Evolutionary conservation across 176 grass and related monocot species (phyloP).

Genomic region (Elymus sibiricus): DNA sequence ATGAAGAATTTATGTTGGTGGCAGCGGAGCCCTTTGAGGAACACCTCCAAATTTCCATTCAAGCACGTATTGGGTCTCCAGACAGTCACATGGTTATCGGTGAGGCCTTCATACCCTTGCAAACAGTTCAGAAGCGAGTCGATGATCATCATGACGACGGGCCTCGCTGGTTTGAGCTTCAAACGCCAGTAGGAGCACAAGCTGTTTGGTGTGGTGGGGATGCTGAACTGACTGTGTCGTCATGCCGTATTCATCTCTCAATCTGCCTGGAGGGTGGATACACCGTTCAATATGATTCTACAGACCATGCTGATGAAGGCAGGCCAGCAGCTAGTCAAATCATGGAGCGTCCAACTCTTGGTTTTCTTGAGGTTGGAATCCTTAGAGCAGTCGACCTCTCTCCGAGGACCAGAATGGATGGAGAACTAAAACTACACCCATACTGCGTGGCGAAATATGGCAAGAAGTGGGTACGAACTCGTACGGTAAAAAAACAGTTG

Average conservation of each 20-base stretch:
- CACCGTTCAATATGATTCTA: background rate
- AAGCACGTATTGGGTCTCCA: too few species aligned
- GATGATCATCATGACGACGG: background rate
- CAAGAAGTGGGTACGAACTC: slow-evolving; percentile 33
- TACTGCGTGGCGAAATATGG: slow-evolving; percentile 52
- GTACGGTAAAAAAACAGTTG: slow-evolving; percentile 11
- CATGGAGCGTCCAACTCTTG: background rate
- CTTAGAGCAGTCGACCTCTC: background rate
- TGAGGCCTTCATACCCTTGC: background rate
- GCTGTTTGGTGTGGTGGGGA: background rate
- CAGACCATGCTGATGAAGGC: slow-evolving; percentile 3
- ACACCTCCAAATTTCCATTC: background rate
- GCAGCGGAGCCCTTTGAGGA: slow-evolving; percentile 14
- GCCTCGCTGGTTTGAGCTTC: slow-evolving; percentile 16
- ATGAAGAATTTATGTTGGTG: too few species aligned
- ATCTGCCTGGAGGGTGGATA: slow-evolving; percentile 27
- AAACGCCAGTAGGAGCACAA: background rate
- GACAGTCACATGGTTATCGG: background rate
- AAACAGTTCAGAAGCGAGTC: background rate
- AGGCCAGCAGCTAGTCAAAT: background rate
- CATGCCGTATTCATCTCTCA: background rate
- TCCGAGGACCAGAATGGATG: slow-evolving; percentile 1
- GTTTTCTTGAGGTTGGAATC: slow-evolving; percentile 29
- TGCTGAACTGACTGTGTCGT: background rate
- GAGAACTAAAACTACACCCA: background rate